Evolutionary conservation across 805 yeast species (phyloP).

Genomic region (Ogataea pini): DNA sequence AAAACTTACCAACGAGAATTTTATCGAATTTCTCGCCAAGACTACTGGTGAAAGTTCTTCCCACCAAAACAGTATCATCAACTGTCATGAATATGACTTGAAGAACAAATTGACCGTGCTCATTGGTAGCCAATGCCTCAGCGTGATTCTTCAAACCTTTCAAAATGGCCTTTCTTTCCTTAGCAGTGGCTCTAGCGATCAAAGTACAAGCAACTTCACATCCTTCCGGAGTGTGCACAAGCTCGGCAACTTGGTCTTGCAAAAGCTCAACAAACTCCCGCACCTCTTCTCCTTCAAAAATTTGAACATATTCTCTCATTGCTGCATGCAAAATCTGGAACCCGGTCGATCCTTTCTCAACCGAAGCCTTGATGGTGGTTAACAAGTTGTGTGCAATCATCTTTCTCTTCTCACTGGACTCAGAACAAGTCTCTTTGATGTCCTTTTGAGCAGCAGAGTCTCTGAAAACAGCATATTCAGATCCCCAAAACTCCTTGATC

Average conservation of each 20-base stretch:
- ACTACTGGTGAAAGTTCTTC: conserved; percentile 69
- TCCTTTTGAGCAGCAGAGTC: conserved; percentile 66
- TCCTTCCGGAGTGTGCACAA: conserved; percentile 95
- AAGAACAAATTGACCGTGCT: conserved; percentile 81
- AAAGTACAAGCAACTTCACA: conserved; percentile 84
- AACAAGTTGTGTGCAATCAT: conserved; percentile 72
- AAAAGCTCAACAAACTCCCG: conserved; percentile 81
- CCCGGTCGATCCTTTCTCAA: conserved; percentile 94
- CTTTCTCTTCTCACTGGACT: conserved; percentile 74
- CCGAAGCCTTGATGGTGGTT: conserved; percentile 85
- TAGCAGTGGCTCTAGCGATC: conserved; percentile 82
- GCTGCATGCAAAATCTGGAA: conserved; percentile 96
- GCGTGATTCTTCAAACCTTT: conserved; percentile 75
- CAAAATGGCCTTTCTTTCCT: conserved; percentile 82
- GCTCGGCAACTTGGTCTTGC: conserved; percentile 87
- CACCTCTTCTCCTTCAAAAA: conserved; percentile 68
- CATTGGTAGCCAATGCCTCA: conserved; percentile 75
- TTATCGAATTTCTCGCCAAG: conserved; percentile 52
- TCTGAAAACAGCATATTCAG: conserved; percentile 88
- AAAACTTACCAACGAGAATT: conserved; percentile 67
- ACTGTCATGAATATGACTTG: conserved; percentile 79
- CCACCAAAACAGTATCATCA: conserved; percentile 87
- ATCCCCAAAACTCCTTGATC: conserved; percentile 95
- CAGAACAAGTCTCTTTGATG: conserved; percentile 64
- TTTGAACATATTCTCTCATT: conserved; percentile 81